phyloP scores from a whole-genome alignment of 805 yeast genomes.

The Ogataea trehaloabstinens region DNA sequence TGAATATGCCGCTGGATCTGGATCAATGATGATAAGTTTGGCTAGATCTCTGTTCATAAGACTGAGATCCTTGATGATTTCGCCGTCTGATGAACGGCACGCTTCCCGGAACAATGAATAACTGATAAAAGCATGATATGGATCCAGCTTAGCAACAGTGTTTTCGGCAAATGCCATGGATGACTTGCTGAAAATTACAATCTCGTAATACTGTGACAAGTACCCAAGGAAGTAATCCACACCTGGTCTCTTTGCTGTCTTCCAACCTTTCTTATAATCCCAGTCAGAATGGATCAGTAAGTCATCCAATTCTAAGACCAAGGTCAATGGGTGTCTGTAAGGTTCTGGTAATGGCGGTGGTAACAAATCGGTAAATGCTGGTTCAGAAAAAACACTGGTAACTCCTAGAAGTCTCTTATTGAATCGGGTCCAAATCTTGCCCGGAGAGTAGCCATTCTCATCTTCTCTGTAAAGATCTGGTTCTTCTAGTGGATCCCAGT shows the following conservation, averaged over 20 bases:
- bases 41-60: constrained; percentile 87
- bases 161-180: constrained; percentile 83
- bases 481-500: constrained; percentile 81
- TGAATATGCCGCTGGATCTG: constrained; percentile 65
- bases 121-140: constrained; percentile 83
- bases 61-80: constrained; percentile 83
- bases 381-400: constrained; percentile 85
- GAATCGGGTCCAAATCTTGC: constrained; percentile 65
- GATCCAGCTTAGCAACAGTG: constrained; percentile 86
- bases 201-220: constrained; percentile 92
- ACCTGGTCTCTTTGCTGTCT: constrained; percentile 98
- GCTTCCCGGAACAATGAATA: constrained; percentile 90
- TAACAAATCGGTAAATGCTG: constrained; percentile 86
- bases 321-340: constrained; percentile 86
- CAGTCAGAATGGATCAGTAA: constrained; percentile 87
- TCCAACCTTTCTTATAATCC: constrained; percentile 93
- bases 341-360: constrained; percentile 92
- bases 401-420: constrained; percentile 69
- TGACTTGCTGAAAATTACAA: constrained; percentile 85
- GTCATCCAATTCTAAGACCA: constrained; percentile 88
- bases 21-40: constrained; percentile 79
- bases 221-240: constrained; percentile 94
- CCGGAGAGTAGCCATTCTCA: constrained; percentile 70
- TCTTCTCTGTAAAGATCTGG: constrained; percentile 38
- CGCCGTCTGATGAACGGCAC: constrained; percentile 85